Evolutionary conservation across 805 yeast genomes (phyloP), one percentile per base, ranked within the genome.

Genomic region (Candida sonorensis): DNA sequence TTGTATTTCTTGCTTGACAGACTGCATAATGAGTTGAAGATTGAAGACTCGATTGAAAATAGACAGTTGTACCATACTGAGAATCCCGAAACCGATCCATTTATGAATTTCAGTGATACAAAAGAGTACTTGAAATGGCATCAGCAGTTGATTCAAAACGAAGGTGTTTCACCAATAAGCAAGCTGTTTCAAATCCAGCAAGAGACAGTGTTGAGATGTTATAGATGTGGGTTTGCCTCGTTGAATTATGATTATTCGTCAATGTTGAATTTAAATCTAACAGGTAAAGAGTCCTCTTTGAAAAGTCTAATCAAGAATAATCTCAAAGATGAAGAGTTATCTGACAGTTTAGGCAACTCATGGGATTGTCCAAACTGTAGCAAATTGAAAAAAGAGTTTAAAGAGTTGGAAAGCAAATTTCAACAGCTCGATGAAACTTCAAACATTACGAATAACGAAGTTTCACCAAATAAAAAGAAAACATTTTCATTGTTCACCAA

Each of bases 291-390:
- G 23, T 33, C 36, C 10, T 41, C 45, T 31, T 53, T 82, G 34
- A 74, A 79, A 28, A 85, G 81, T 35, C 75, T 87, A 43, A 69
- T 82, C 26, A 57, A 64, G 20, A 64, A 76, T 48, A 81, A 73
- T 48, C 72, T 82, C 0, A 62, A 67, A 33, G 77, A 75, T 37
- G 94, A 82, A 51, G 64, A 76, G 4, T 55, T 82, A 31, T 61
- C 66, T n/a, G 64, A 67, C 7, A 81, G 49, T 20, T 37, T 85
- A 17, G 88, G 78, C 6, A 81, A 82, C 56, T 84, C 92, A 1
- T 82, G 94, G 94, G 72, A 78, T 41, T 82, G 94, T 61, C 88
- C 92, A 7, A 72, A 75, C 34, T 82, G 94, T 59, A 57, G 54
- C 32, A 58, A 68, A 37, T 27, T 42, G 29, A 19, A 35, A 44